Evolutionary conservation across 257 asterid genomes (phyloP).

Genomic region (Solanum paucissectum): DNA sequence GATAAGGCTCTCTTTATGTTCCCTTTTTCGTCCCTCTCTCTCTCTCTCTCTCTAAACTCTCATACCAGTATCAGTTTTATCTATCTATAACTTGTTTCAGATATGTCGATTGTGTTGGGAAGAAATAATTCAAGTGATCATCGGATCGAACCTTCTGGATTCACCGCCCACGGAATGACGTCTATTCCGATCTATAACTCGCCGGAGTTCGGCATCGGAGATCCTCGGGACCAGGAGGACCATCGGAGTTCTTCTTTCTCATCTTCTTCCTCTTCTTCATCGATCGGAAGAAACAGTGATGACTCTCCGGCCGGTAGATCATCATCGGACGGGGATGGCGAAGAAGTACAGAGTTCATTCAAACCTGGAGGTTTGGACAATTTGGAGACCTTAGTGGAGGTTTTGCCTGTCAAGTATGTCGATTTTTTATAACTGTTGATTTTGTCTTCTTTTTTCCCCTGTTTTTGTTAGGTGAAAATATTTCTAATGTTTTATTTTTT

Average conservation of each 20-base stretch:
- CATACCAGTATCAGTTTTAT: not conserved
- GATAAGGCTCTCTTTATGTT: constrained; percentile 30
- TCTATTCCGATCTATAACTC: constrained; percentile 16
- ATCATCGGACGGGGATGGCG: constrained; percentile 12
- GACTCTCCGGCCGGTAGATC: constrained; percentile 7
- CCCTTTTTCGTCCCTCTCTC: not conserved
- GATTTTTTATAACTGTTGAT: not conserved
- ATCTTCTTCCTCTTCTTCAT: not conserved
- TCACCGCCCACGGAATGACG: constrained; percentile 14
- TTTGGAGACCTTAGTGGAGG: constrained; percentile 36
- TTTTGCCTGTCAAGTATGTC: constrained; percentile 31
- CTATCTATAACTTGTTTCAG: not conserved
- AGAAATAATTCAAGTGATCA: constrained; percentile 26
- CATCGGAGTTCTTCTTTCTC: not conserved
- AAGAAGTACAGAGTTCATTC: constrained; percentile 33
- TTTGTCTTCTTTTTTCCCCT: not conserved
- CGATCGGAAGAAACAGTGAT: constrained; percentile 32
- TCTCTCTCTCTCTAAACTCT: not conserved
- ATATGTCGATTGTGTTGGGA: constrained; percentile 35
- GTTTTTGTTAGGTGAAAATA: not conserved
- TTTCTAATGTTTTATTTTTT: too few species aligned
- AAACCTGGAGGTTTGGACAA: constrained; percentile 17
- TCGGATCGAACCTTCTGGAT: constrained; percentile 23
- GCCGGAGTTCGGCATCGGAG: constrained; percentile 9
- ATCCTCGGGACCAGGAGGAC: constrained; percentile 1